phyloP scores from a whole-genome alignment of 805 yeast genomes.

The Monosporozyma servazzii region DNA sequence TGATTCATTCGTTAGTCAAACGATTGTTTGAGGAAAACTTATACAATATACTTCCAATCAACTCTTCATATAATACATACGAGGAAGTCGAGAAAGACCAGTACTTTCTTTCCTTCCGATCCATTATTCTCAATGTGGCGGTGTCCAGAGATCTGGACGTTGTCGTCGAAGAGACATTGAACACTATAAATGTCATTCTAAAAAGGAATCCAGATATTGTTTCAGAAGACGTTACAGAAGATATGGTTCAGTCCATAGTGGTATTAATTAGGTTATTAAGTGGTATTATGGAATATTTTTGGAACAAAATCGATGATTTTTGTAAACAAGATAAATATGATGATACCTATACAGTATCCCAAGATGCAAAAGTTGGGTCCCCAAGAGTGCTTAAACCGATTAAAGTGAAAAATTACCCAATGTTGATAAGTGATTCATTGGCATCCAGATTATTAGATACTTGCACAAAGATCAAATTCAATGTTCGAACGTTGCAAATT shows the following conservation, averaged over 20 bases:
- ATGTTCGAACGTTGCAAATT: slow-evolving; percentile 25
- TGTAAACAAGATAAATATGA: slow-evolving; percentile 12
- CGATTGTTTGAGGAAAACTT: slow-evolving; percentile 19
- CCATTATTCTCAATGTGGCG: slow-evolving; percentile 19
- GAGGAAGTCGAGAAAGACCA: slow-evolving; percentile 18
- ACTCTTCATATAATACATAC: slow-evolving; percentile 14
- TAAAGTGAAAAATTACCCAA: neutral
- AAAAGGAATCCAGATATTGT: slow-evolving; percentile 10
- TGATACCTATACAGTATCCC: neutral
- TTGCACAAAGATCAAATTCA: slow-evolving; percentile 28
- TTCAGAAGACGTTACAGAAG: slow-evolving; percentile 7
- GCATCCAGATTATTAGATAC: slow-evolving; percentile 25
- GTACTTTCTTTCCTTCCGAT: slow-evolving; percentile 18
- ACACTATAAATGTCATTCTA: slow-evolving; percentile 15
- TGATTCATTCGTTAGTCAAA: slow-evolving; percentile 8
- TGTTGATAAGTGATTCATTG: slow-evolving; percentile 15
- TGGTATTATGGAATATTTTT: slow-evolving; percentile 33
- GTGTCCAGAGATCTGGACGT: slow-evolving; percentile 15
- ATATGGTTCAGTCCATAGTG: slow-evolving; percentile 20
- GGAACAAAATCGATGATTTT: slow-evolving; percentile 26
- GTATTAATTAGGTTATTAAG: slow-evolving; percentile 34
- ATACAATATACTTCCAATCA: slow-evolving; percentile 19
- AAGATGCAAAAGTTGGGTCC: neutral
- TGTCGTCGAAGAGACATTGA: slow-evolving; percentile 11
- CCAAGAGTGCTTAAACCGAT: neutral